Conservation (phyloP, 371 early-diverging fungal species). For the Batkoa obscura region DNA sequence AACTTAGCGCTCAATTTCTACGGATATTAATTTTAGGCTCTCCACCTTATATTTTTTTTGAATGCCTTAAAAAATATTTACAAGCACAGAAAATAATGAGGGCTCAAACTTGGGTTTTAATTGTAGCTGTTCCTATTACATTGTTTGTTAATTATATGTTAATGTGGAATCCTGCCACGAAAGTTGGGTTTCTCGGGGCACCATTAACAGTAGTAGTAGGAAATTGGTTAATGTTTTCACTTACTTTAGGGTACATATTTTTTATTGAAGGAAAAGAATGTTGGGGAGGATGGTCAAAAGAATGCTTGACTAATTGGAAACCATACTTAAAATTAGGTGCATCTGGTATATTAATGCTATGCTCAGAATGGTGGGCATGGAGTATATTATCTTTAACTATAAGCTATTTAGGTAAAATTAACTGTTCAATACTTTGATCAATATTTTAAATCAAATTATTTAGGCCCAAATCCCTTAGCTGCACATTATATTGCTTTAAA, state of each 20-base stretch:
- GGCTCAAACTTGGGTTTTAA: constrained; percentile 49
- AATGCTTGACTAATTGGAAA: constrained; percentile 36
- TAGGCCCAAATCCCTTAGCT: constrained; percentile 60
- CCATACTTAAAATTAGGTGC: constrained; percentile 39
- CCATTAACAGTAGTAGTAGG: constrained; percentile 57
- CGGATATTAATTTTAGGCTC: constrained; percentile 43
- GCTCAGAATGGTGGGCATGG: constrained; percentile 53
- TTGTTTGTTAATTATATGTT: constrained; percentile 45
- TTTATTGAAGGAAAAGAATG: constrained; percentile 48
- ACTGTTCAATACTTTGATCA: constrained; percentile 43
- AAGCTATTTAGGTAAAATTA: constrained; percentile 41
- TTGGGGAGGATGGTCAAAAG: constrained; percentile 75
- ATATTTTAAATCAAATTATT: constrained; percentile 60
- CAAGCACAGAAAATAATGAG: constrained; percentile 76
- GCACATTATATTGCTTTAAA: constrained; percentile 66
- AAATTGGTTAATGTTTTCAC: constrained; percentile 44
- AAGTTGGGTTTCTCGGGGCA: constrained; percentile 64
- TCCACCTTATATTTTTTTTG: constrained; percentile 52
- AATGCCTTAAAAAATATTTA: constrained; percentile 57
- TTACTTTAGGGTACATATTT: constrained; percentile 26
- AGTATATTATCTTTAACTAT: constrained; percentile 58
- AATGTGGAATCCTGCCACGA: constrained; percentile 43
- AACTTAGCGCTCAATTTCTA: constrained; percentile 18
- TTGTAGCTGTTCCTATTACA: constrained; percentile 53
- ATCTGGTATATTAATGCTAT: constrained; percentile 43